phyloP scores from a whole-genome alignment of 2,329 filamentous ascomycete genomes.

The Chalaropsis thielavioides region DNA sequence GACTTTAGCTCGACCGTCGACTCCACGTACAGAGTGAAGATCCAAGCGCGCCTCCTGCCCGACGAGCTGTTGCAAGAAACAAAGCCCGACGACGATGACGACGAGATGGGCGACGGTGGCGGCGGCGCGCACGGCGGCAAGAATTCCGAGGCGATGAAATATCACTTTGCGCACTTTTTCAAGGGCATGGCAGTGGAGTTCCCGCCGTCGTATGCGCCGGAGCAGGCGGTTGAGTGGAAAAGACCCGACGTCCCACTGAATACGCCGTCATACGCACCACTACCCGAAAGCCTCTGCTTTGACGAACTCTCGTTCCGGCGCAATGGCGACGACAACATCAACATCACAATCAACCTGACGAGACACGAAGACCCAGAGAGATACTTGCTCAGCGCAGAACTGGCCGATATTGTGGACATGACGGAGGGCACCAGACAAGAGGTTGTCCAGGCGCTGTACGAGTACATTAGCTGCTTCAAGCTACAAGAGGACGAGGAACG shows the following conservation, averaged over 20 bases:
- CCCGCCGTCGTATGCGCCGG: conserved; percentile 44
- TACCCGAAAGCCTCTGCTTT: conserved; percentile 58
- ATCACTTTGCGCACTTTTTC: conserved; percentile 61
- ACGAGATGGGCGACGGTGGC: conserved; percentile 22
- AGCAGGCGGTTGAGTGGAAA: conserved; percentile 67
- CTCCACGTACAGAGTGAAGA: conserved; percentile 77
- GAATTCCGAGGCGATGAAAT: conserved; percentile 27
- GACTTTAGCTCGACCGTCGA: conserved; percentile 67
- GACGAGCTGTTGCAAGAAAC: conserved; percentile 36
- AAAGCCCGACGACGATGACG: conserved; percentile 32
- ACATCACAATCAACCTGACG: conserved; percentile 74
- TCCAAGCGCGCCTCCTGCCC: conserved; percentile 73
- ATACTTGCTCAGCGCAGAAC: conserved; percentile 60
- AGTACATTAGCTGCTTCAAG: conserved; percentile 75
- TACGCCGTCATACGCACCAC: conserved; percentile 34
- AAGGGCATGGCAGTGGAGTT: conserved; percentile 63
- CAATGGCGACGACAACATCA: conserved; percentile 80
- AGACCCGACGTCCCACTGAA: conserved; percentile 51
- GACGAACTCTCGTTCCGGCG: conserved; percentile 86
- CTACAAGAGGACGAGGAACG: conserved; percentile 93
- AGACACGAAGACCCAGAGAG: conserved; percentile 77
- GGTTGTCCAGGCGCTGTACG: conserved; percentile 83
- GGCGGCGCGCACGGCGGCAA: conserved; percentile 22
- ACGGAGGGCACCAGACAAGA: conserved; percentile 76
- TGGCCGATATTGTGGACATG: conserved; percentile 76